Base-by-base conservation (phyloP, 768 basidiomycete species). In the Termitomyces sp. region DNA sequence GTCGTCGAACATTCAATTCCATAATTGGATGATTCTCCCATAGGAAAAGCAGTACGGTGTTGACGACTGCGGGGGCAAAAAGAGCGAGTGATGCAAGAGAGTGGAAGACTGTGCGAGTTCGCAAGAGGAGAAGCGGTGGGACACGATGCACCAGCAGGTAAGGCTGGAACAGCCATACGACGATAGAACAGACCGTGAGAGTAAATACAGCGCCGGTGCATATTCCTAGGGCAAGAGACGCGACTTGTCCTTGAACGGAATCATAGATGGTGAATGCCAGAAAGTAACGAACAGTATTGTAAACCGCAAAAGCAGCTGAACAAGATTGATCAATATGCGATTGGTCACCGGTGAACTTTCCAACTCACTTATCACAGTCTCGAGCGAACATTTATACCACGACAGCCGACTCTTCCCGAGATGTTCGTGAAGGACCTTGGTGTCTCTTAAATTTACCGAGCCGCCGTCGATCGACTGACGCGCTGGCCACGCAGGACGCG, bases 251-350 rank as follows among this genome's bases (percentile, higher is more conserved):
- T 22, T 65, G 67, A 16, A 60, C 58, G 6, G 78, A 74, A 2
- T 71, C 61, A 67, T 79, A 81, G 18, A 72, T 63, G 11, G 72
- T 73, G 63, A 80, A 86, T 4, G 86, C 84, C 12, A 89, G 65
- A 64, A 80, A 85, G 67, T 91, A 92, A 46, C 88, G 85, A 54
- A 84, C 68, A 6, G 81, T 76, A 60, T 79, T 86, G 68, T 88
- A 91, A 8, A 75, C 67, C 30, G 82, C 79, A 86, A 88, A 91
- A 31, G 67, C 68, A 60, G 73, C 87, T 88, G 56, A 15, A 53
- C n/a, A 54, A 30, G n/a, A n/a, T n/a, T n/a, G 18, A 39, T 37
- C 18, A 41, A 39, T 33, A 49, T 39, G 39, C 34, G 42, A 48
- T 30, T 11, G 13, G 34, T 44, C 18, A 46, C n/a, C n/a, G 18